A percentile compares a stretch with the other conserved stretches of the same genome.
Conservation (phyloP, 2,329 filamentous ascomycete species). For the Lanzia echinophila region DNA sequence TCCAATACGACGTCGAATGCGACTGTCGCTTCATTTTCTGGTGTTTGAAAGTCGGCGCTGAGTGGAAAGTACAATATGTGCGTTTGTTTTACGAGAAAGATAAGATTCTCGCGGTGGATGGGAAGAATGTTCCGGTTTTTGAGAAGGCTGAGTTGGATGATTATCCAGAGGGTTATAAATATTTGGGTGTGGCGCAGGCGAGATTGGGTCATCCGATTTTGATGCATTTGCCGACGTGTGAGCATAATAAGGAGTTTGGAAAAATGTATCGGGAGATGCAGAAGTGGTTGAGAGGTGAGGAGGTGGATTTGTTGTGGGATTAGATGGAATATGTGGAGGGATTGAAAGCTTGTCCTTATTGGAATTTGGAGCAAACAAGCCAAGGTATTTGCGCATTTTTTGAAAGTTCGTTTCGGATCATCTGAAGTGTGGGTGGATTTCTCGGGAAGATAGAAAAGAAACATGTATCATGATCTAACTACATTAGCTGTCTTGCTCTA, state of each 20-base stretch:
- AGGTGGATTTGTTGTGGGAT: neutral
- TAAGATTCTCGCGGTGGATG: neutral
- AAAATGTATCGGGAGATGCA: neutral
- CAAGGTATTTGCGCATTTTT: too few relatives aligned
- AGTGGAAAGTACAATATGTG: neutral
- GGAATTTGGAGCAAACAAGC: too few relatives aligned
- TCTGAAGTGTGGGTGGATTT: too few relatives aligned
- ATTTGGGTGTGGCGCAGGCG: neutral
- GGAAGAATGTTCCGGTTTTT: neutral
- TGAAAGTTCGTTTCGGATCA: too few relatives aligned
- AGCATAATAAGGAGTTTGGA: neutral
- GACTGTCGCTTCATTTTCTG: constrained; percentile 41
- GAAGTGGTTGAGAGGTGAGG: neutral
- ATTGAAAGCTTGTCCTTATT: too few relatives aligned
- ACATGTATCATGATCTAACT: too few relatives aligned
- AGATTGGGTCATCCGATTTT: neutral
- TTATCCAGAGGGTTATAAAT: neutral
- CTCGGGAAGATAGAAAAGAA: too few relatives aligned
- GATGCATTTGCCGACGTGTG: neutral
- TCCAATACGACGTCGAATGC: constrained; percentile 34
- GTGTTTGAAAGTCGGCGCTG: neutral
- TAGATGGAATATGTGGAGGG: too few relatives aligned
- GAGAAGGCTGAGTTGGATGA: neutral
- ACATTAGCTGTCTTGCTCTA: too few relatives aligned
- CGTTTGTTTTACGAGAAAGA: neutral